These are phyloP conservation scores for Trichoderma asperelloides DNA, from an alignment of 495 filamentous ascomycete genomes.

Conservation along the genomic window DNA sequence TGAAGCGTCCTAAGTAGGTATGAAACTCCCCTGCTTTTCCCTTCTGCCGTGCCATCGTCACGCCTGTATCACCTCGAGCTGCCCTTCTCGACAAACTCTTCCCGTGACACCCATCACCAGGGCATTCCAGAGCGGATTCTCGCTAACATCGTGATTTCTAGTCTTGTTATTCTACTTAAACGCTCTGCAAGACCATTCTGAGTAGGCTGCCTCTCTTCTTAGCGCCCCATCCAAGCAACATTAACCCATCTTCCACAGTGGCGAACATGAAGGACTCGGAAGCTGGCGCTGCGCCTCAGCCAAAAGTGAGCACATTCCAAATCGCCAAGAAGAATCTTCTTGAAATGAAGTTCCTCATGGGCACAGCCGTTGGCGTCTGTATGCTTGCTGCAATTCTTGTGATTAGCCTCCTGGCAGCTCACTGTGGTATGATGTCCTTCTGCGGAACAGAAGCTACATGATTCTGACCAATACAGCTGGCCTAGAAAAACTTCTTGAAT, in stretches of 20 bases:
- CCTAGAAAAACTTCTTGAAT: not conserved
- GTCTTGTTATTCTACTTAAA: not conserved
- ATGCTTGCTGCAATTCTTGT: not conserved
- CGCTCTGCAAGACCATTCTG: not conserved
- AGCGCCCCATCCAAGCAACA: not conserved
- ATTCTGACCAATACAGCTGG: not conserved
- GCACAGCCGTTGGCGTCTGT: not conserved
- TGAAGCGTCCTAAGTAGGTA: not conserved
- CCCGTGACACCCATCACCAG: not conserved
- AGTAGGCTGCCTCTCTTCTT: not conserved
- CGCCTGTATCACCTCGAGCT: slow-evolving; percentile 3
- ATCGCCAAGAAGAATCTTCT: not conserved
- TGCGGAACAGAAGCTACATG: not conserved
- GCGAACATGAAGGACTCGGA: not conserved
- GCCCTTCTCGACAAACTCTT: slow-evolving; percentile 1
- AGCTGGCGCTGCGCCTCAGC: not conserved
- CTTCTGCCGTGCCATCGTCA: not conserved
- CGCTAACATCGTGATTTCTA: not conserved
- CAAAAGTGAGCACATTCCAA: not conserved
- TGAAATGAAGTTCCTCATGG: not conserved
- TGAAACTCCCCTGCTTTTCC: not conserved
- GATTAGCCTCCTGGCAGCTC: not conserved
- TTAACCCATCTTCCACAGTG: not conserved
- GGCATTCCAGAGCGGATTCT: not conserved
- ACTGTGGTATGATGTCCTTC: not conserved